These are phyloP conservation scores for Crithidia bombi DNA, from an alignment of 208 protist genomes.

Conservation along the genomic window DNA sequence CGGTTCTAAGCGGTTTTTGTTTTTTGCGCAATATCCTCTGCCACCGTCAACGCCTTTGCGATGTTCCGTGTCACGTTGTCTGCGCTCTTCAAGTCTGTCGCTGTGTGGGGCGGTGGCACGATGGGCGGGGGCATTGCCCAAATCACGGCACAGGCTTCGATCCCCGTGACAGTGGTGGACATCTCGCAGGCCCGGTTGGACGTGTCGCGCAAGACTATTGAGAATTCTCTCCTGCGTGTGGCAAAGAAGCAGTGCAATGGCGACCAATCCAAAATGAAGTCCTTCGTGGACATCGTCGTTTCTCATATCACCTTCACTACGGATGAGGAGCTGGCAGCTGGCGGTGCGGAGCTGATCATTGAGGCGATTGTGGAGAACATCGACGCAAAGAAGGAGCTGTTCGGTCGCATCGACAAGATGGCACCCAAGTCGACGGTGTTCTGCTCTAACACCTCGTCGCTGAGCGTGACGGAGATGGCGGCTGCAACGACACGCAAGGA, in stretches of 20 bases:
- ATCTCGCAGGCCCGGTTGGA: constrained; percentile 60
- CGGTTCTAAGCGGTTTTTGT: background rate
- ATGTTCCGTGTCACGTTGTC: constrained; percentile 33
- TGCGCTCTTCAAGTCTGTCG: constrained; percentile 44
- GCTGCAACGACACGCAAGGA: constrained; percentile 54
- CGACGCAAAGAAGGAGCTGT: constrained; percentile 67
- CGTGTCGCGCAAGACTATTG: constrained; percentile 53
- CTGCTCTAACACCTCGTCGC: constrained; percentile 88
- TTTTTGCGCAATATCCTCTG: background rate
- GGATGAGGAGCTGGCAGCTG: constrained; percentile 47
- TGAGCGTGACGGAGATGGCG: constrained; percentile 72
- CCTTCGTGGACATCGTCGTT: constrained; percentile 44
- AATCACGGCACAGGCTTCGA: constrained; percentile 47
- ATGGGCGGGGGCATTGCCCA: constrained; percentile 83
- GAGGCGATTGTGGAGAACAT: constrained; percentile 77
- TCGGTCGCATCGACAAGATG: constrained; percentile 49
- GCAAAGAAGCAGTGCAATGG: constrained; percentile 69
- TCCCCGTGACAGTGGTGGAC: constrained; percentile 67
- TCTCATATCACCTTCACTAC: constrained; percentile 68
- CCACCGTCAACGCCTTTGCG: too few relatives aligned
- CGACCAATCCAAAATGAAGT: constrained; percentile 47
- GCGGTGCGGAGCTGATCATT: constrained; percentile 53
- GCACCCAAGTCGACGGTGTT: constrained; percentile 74
- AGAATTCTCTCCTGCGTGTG: constrained; percentile 49
- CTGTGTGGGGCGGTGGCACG: constrained; percentile 70